Base-by-base conservation (phyloP, 2,329 filamentous ascomycete species). In the Aspergillus sergii region DNA sequence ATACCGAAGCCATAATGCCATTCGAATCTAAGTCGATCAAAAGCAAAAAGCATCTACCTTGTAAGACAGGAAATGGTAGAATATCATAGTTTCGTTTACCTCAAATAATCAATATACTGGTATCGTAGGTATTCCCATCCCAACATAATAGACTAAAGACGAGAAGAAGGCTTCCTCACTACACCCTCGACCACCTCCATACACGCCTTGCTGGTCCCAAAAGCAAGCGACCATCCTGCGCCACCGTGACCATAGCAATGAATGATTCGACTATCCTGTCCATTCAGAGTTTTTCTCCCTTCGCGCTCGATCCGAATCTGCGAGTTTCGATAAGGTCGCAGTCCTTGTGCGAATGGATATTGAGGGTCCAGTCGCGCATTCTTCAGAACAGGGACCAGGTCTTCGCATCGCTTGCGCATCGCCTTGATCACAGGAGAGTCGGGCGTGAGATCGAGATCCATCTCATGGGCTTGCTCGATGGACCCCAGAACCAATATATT, bases 181-280 rank as follows among this genome's bases (percentile, higher is more conserved):
- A 36, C 14, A 36, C 14, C 21, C 12, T 46, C 43, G 10, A 46
- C 43, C 10, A 46, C 9, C 43, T 23, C 21, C n/a, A 46, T 23
- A 12, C 43, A 46, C 12, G n/a, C 43, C 43, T 46, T 46, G 11
- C 43, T 46, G 1, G 58, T 43, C 16, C 60, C 63, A 57, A 60
- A 62, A 1, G 56, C 48, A 2, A 64, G 50, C 14, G 48, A 50
- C 81, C 81, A 82, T 5, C 80, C 81, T 3, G 79, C 76, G 5
- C 79, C 81, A 6, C 80, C 80, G 56, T 83, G 81, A 1, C 81
- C 81, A 64, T 83, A 82, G 1, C 74, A 39, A 77, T 83, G 81
- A 3, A 82, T 74, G 51, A 81, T 78, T n/a, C 74, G 65, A 56
- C 72, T 75, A 11, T 54, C 32, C 4, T 21, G n/a, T 28, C 41